phyloP scores from a whole-genome alignment of 768 basidiomycete species.

The Lactifluus subvellereus region DNA sequence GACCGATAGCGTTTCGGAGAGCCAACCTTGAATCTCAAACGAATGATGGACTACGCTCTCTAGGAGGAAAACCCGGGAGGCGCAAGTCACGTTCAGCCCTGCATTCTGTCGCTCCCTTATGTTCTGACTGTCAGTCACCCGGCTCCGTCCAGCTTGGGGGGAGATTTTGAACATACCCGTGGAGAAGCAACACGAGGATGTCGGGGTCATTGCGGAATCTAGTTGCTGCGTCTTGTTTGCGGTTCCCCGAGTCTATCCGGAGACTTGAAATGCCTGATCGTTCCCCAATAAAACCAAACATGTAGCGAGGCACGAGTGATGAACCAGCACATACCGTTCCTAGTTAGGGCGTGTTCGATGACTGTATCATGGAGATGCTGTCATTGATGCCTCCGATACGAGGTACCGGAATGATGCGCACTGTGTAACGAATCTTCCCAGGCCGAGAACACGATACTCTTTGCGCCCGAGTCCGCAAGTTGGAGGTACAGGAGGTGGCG shows the following conservation, averaged over 20 bases:
- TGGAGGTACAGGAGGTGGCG: slow-evolving; percentile 72
- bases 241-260: slow-evolving; percentile 64
- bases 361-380: slow-evolving; percentile 39
- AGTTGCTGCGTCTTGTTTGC: slow-evolving; percentile 56
- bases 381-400: slow-evolving; percentile 11
- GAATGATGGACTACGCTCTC: slow-evolving; percentile 85
- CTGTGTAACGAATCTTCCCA: slow-evolving; percentile 85
- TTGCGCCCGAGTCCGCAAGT: slow-evolving; percentile 59
- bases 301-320: background rate
- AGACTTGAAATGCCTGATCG: slow-evolving; percentile 53
- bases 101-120: slow-evolving; percentile 78
- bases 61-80: slow-evolving; percentile 70
- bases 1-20: slow-evolving; percentile 12
- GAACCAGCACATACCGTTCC: slow-evolving; percentile 43
- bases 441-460: slow-evolving; percentile 86
- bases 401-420: slow-evolving; percentile 33
- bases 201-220: slow-evolving; percentile 60
- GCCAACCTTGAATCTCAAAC: slow-evolving; percentile 76
- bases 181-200: slow-evolving; percentile 70
- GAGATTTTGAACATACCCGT: slow-evolving; percentile 42
- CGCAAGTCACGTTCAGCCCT: slow-evolving; percentile 75
- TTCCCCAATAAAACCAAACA: slow-evolving; percentile 15
- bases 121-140: slow-evolving; percentile 4
- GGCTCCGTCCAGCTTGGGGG: background rate
- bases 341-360: slow-evolving; percentile 60